These are phyloP conservation scores for Diaporthe vaccinii DNA, from an alignment of 2,329 filamentous ascomycete genomes.

Conservation along the genomic window DNA sequence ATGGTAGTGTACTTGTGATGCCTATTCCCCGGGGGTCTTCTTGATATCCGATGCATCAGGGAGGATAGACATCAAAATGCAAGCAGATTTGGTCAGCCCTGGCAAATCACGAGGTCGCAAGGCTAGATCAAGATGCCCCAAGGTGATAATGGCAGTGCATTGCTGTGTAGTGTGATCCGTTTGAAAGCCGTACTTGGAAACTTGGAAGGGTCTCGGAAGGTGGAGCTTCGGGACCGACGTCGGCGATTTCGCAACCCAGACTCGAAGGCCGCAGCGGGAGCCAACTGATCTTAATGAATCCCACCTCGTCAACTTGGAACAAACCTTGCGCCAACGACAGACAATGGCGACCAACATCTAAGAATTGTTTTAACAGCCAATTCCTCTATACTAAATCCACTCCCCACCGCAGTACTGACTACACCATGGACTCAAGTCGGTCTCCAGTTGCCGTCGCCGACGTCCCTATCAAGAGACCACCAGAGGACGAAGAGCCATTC, in stretches of 20 bases:
- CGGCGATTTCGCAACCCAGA: background rate
- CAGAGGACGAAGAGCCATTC: slow-evolving; percentile 36
- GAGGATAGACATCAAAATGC: background rate
- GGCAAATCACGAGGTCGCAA: background rate
- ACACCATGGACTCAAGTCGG: background rate
- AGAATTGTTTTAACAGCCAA: background rate
- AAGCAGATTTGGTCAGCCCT: background rate
- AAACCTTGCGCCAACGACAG: background rate
- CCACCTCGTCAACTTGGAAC: slow-evolving; percentile 18
- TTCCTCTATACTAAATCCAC: fast-evolving
- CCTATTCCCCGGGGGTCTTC: too few relatives aligned
- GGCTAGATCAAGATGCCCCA: too few relatives aligned
- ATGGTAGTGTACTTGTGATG: background rate
- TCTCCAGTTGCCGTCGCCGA: slow-evolving; percentile 13
- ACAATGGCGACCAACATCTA: background rate
- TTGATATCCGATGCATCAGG: background rate
- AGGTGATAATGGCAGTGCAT: too few relatives aligned
- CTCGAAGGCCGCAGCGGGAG: background rate
- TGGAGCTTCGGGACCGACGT: slow-evolving; percentile 20
- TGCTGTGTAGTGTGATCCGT: background rate
- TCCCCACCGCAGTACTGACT: background rate
- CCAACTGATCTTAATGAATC: background rate
- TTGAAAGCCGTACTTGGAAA: background rate
- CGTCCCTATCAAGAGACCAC: slow-evolving; percentile 40
- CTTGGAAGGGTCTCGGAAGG: background rate